Evolutionary conservation across 257 asterid genomes (phyloP).

Genomic region (Salvia splendens): DNA sequence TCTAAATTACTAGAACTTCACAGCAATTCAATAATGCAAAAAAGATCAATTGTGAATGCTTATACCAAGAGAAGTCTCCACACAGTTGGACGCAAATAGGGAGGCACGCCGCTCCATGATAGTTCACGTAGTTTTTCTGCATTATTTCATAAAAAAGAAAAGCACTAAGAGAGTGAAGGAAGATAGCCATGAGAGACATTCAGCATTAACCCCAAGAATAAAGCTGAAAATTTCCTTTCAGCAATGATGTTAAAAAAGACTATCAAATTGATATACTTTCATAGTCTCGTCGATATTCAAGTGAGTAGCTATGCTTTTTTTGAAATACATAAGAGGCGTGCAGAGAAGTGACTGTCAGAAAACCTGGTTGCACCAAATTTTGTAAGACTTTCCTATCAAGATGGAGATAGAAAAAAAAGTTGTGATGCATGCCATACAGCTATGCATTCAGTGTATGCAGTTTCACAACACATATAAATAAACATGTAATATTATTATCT

Average conservation of each 20-base stretch:
- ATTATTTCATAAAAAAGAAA: slow-evolving; percentile 20
- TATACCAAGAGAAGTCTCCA: slow-evolving; percentile 99
- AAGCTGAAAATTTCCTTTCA: slow-evolving; percentile 15
- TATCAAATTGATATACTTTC: slow-evolving; percentile 6
- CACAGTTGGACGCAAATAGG: slow-evolving; percentile 82
- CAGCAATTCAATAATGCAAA: slow-evolving; percentile 7
- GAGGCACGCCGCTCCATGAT: slow-evolving; percentile 98
- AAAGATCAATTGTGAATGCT: background rate
- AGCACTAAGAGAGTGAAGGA: slow-evolving; percentile 19
- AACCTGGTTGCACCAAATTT: slow-evolving; percentile 10
- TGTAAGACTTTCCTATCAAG: slow-evolving; percentile 15
- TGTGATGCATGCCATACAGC: slow-evolving; percentile 1
- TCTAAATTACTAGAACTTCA: slow-evolving; percentile 1
- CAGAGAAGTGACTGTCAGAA: background rate
- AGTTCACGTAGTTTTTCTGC: slow-evolving; percentile 92
- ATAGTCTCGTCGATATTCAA: background rate
- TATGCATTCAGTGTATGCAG: background rate
- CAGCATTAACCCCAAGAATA: background rate
- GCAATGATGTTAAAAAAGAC: background rate
- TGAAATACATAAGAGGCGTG: slow-evolving; percentile 4
- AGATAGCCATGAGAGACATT: slow-evolving; percentile 6
- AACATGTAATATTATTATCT: slow-evolving; percentile 23
- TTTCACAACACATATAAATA: background rate
- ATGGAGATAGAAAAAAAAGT: slow-evolving; percentile 3
- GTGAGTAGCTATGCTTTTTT: background rate